Conservation (phyloP, 2,329 filamentous ascomycete genomes). For the Sporothrix humicola region DNA sequence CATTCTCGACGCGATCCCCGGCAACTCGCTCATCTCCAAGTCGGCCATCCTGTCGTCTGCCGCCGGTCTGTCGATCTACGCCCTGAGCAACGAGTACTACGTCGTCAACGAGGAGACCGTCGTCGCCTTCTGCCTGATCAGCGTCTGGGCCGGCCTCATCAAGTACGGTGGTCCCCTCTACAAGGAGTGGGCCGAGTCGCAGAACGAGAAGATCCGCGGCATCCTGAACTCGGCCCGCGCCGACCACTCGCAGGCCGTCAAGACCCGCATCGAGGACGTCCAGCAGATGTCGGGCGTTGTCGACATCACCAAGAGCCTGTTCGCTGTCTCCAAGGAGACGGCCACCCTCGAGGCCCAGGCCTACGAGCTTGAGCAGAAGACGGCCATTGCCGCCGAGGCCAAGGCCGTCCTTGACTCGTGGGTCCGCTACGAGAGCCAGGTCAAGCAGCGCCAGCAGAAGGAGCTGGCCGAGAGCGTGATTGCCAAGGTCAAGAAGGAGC, state of each 20-base stretch:
- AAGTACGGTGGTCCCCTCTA: conserved; percentile 94
- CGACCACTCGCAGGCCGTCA: conserved; percentile 95
- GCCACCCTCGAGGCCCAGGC: conserved; percentile 94
- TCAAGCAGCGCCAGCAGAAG: conserved; percentile 97
- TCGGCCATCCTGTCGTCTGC: conserved; percentile 94
- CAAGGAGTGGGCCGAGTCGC: conserved; percentile 86
- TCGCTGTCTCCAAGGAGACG: conserved; percentile 99
- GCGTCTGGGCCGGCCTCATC: conserved; percentile 89
- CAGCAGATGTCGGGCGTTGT: conserved; percentile 94
- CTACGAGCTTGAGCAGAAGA: conserved; percentile 96
- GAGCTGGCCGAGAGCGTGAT: conserved; percentile 94
- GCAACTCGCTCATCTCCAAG: conserved; percentile 92
- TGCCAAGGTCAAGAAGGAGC: conserved; percentile 97
- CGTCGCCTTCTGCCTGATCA: conserved; percentile 88
- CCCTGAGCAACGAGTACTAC: conserved; percentile 99
- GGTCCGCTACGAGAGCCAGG: conserved; percentile 98
- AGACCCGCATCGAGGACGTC: conserved; percentile 91
- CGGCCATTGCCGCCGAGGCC: conserved; percentile 87
- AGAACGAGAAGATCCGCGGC: conserved; percentile 90
- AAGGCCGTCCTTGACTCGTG: conserved; percentile 96
- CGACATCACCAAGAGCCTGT: conserved; percentile 95
- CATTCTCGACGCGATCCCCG: conserved; percentile 89
- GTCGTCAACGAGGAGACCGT: conserved; percentile 99
- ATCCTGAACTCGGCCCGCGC: conserved; percentile 92
- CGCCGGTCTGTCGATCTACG: conserved; percentile 88